Conservation (phyloP, 2,329 filamentous ascomycete species). For the Sclerotinia sclerotiorum region DNA sequence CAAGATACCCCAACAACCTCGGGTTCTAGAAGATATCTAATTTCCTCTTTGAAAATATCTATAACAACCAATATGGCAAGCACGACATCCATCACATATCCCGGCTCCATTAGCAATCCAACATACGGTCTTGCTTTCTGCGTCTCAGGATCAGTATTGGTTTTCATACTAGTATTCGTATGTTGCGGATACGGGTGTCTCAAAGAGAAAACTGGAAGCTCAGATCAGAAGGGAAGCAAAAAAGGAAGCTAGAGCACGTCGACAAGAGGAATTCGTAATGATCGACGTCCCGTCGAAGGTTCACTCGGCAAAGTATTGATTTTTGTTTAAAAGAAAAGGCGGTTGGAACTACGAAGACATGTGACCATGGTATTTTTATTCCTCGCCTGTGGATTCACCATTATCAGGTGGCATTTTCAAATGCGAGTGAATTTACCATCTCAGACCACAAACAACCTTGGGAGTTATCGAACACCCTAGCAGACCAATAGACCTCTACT, state of each 20-base stretch:
- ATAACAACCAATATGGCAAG: neutral
- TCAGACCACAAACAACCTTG: neutral
- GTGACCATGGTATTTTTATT: too few species aligned
- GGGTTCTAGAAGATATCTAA: neutral
- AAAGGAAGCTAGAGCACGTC: neutral
- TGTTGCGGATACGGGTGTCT: constrained; percentile 14
- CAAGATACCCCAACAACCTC: neutral
- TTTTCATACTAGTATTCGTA: constrained; percentile 3
- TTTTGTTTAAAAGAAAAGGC: neutral
- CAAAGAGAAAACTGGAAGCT: constrained; percentile 1
- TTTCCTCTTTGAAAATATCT: neutral
- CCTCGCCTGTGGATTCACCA: too few species aligned
- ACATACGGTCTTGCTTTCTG: neutral
- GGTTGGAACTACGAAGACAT: neutral
- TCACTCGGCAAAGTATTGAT: neutral
- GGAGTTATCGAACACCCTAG: neutral
- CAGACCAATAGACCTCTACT: neutral
- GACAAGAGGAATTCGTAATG: neutral
- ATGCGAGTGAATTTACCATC: neutral
- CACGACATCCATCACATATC: neutral
- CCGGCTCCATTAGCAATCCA: neutral
- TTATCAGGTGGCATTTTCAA: neutral
- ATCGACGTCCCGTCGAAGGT: neutral
- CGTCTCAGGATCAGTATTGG: neutral
- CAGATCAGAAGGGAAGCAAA: neutral